These are phyloP conservation scores for Fusarium keratoplasticum DNA, from an alignment of 2,329 filamentous ascomycete genomes.

Conservation along the genomic window DNA sequence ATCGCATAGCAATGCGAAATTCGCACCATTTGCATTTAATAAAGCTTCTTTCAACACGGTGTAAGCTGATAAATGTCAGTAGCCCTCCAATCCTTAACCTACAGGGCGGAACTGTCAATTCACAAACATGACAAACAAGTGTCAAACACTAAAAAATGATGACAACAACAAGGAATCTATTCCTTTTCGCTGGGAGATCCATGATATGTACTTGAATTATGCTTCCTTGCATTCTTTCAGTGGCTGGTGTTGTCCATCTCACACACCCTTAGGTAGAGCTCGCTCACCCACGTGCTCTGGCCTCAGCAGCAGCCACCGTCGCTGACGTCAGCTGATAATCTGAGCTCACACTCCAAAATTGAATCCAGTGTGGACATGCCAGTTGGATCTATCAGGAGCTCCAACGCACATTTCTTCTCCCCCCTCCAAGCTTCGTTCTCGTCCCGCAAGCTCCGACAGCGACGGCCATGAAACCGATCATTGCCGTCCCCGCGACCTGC, in stretches of 20 bases:
- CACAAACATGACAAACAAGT: background rate
- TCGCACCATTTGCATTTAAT: background rate
- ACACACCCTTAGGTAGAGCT: background rate
- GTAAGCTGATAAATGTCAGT: background rate
- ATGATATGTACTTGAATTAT: background rate
- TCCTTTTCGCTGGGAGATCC: background rate
- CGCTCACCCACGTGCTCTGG: background rate
- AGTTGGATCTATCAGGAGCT: constrained; percentile 14
- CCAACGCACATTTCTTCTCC: background rate
- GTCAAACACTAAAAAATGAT: background rate
- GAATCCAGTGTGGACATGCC: constrained; percentile 1
- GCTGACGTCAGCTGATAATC: constrained; percentile 37
- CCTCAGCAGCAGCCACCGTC: background rate
- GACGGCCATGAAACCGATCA: constrained; percentile 65
- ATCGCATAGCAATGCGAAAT: background rate
- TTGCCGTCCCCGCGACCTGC: constrained; percentile 68
- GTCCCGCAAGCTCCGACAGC: constrained; percentile 3
- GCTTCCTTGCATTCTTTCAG: background rate
- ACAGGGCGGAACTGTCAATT: background rate
- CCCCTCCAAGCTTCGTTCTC: constrained; percentile 6
- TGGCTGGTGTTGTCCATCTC: background rate
- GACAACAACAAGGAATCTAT: background rate
- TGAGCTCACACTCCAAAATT: constrained; percentile 22
- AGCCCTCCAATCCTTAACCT: background rate
- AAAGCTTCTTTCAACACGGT: background rate